Conservation (phyloP, 2,329 filamentous ascomycete species). For the Pezicula rhizophila region DNA sequence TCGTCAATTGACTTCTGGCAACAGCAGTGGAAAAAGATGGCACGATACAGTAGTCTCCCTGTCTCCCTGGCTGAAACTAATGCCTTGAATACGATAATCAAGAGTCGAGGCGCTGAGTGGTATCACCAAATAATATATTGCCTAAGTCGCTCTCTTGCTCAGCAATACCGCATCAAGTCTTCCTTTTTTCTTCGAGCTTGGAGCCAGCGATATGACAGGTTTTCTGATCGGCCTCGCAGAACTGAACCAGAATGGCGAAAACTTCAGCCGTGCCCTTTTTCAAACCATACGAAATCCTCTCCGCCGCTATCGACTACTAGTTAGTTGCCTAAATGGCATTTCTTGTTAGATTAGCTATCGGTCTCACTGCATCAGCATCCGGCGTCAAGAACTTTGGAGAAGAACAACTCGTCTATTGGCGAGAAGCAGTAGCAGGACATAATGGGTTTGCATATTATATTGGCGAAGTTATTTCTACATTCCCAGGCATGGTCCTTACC, state of each 20-base stretch:
- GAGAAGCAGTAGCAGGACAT: conserved; percentile 51
- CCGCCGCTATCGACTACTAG: conserved; percentile 42
- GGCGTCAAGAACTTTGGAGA: conserved; percentile 52
- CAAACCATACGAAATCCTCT: conserved; percentile 43
- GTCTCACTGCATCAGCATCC: conserved; percentile 46
- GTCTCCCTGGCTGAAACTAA: conserved; percentile 34
- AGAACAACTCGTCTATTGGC: conserved; percentile 46
- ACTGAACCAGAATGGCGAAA: conserved; percentile 40
- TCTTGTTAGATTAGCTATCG: conserved; percentile 47
- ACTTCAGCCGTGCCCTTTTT: conserved; percentile 50
- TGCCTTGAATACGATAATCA: conserved; percentile 39
- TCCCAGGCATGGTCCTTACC: conserved; percentile 44
- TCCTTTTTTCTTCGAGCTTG: conserved; percentile 51
- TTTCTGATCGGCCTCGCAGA: conserved; percentile 48
- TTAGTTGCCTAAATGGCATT: conserved; percentile 47
- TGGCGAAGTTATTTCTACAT: conserved; percentile 45
- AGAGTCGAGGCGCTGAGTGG: conserved; percentile 42
- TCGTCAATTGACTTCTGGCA: conserved; percentile 44
- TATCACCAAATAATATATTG: conserved; percentile 47
- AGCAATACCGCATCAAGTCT: conserved; percentile 48
- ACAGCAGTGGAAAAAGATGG: conserved; percentile 16
- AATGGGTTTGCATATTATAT: conserved; percentile 50
- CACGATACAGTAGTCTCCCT: conserved; percentile 18
- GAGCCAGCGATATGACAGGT: conserved; percentile 44
- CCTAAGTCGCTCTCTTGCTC: conserved; percentile 44